These are phyloP conservation scores for Heliamphora exappendiculata DNA, from an alignment of 148 eudicot species.

Conservation along the genomic window DNA sequence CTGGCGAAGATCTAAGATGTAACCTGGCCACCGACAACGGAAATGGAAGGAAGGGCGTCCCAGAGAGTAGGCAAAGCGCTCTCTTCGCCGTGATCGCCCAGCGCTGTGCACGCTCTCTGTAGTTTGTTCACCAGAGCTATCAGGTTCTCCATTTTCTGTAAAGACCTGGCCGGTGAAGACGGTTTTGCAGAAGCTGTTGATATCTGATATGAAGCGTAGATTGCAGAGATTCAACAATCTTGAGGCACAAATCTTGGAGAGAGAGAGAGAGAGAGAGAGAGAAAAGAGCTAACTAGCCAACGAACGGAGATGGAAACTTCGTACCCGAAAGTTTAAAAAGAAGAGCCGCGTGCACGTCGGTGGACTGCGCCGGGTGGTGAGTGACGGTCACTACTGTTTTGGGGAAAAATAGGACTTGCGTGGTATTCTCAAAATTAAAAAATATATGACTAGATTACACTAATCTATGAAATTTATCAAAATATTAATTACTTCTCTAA, in stretches of 20 bases:
- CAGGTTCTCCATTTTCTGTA: slow-evolving; percentile 64
- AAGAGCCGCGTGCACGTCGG: slow-evolving; percentile 6
- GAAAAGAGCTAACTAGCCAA: not conserved
- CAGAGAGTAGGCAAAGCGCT: slow-evolving; percentile 93
- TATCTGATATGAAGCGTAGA: not conserved
- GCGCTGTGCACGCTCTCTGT: slow-evolving; percentile 93
- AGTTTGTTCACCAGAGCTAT: slow-evolving; percentile 72
- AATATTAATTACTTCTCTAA: too few species aligned
- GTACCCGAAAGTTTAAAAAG: slow-evolving; percentile 1
- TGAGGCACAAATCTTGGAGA: not conserved
- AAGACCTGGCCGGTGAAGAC: not conserved
- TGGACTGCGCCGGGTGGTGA: not conserved
- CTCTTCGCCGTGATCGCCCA: slow-evolving; percentile 94
- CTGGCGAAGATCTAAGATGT: slow-evolving; percentile 8
- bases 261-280: slow-evolving; percentile 1
- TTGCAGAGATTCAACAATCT: not conserved
- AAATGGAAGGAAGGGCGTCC: slow-evolving; percentile 94
- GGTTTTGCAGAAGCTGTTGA: slow-evolving; percentile 4
- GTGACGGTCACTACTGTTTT: not conserved
- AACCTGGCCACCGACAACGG: slow-evolving; percentile 99
- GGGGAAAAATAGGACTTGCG: too few species aligned
- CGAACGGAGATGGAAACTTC: not conserved
- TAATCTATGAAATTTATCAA: too few species aligned
- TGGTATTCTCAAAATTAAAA: too few species aligned
- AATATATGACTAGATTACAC: too few species aligned